A percentile compares a stretch with the other conserved stretches of the same genome.
Evolutionary conservation across 163 green algal genomes (phyloP).

Genomic region (Scenedesmus sp.): DNA sequence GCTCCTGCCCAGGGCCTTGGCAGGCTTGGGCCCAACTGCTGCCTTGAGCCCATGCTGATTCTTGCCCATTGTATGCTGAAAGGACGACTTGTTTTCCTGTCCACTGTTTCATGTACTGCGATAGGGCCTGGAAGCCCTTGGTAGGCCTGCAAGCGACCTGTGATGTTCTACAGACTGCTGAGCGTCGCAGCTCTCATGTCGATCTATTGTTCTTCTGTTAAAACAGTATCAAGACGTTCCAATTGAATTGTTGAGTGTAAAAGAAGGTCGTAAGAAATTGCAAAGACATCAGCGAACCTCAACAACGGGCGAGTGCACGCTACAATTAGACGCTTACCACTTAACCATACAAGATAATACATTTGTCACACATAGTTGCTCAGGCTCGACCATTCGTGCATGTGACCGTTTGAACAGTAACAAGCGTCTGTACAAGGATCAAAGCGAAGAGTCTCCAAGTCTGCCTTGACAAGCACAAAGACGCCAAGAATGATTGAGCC

Average conservation of each 20-base stretch:
- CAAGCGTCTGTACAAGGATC: no score
- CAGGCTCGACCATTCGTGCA: no score
- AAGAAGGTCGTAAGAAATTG: background rate
- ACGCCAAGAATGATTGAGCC: no score
- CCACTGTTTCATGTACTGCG: background rate
- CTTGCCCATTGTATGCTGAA: background rate
- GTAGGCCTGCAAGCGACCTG: background rate
- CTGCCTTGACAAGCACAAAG: no score
- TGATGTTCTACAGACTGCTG: background rate
- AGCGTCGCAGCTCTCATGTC: background rate
- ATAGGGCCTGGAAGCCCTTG: background rate
- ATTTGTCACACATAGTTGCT: no score
- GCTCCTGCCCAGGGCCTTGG: background rate
- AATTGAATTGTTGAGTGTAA: no score
- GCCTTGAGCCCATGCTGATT: conserved; percentile 1
- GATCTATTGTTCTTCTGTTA: no score
- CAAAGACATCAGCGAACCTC: conserved; percentile 8
- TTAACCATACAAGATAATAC: no score
- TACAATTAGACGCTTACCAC: no score
- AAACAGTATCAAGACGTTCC: no score
- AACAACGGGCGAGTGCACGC: background rate
- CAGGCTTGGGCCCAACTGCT: background rate
- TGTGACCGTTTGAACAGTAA: no score
- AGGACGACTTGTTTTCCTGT: conserved; percentile 30
- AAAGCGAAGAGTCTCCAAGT: no score